Conservation (phyloP, 345 rosid species). For the Eucalyptus cladocalyx region DNA sequence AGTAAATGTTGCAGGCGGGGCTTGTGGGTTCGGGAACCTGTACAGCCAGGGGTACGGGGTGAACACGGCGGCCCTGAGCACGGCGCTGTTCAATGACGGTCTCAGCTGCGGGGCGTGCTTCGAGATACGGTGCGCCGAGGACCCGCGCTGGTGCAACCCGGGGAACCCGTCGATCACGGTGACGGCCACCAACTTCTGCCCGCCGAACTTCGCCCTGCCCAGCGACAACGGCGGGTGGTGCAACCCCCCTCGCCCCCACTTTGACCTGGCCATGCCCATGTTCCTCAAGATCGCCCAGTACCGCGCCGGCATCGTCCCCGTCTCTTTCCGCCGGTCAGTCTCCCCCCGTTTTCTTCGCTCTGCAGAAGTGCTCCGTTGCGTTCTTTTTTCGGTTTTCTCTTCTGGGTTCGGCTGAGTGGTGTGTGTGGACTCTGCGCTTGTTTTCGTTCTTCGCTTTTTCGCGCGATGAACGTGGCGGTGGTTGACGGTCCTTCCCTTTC, state of each 20-base stretch:
- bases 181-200: constrained; percentile 95
- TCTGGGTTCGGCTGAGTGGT: neutral
- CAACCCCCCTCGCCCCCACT: constrained; percentile 97
- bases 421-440: neutral
- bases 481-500: neutral
- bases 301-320: constrained; percentile 96
- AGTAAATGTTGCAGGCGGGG: constrained; percentile 45
- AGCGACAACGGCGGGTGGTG: constrained; percentile 99
- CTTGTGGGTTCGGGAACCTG: constrained; percentile 93
- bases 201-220: constrained; percentile 78
- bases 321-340: constrained; percentile 59
- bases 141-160: constrained; percentile 75
- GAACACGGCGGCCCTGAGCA: constrained; percentile 93
- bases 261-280: constrained; percentile 99
- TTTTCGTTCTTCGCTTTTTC: neutral
- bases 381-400: neutral
- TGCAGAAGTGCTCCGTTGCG: neutral
- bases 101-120: constrained; percentile 92
- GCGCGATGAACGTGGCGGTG: neutral
- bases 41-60: constrained; percentile 96
- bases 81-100: constrained; percentile 86
- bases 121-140: constrained; percentile 66
- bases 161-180: constrained; percentile 71
- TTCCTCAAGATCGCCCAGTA: constrained; percentile 88
- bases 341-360: neutral